These are phyloP conservation scores for Saposhnikovia divaricata DNA, from an alignment of 129 eudicot species.

Conservation along the genomic window DNA sequence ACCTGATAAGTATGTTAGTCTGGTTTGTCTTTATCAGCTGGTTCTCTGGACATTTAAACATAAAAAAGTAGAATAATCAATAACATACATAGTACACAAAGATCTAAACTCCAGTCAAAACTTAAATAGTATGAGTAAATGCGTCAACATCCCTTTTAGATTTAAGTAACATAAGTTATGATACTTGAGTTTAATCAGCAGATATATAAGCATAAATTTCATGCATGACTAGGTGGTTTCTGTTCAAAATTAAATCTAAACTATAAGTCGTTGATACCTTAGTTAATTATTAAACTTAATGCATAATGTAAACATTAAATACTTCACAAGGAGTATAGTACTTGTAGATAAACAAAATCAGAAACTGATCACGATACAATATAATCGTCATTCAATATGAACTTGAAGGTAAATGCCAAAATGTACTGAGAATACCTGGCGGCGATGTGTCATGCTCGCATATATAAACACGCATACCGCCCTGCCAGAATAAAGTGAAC, in stretches of 20 bases:
- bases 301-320: background rate
- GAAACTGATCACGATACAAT: background rate
- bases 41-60: conserved; percentile 35
- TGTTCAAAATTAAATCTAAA: background rate
- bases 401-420: background rate
- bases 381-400: background rate
- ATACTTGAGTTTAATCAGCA: background rate
- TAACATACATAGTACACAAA: background rate
- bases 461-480: conserved; percentile 72
- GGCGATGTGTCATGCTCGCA: conserved; percentile 82
- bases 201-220: background rate
- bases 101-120: background rate
- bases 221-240: background rate
- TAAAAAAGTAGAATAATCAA: background rate
- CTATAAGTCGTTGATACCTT: background rate
- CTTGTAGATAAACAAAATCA: background rate
- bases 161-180: background rate
- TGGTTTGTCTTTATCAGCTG: conserved; percentile 87
- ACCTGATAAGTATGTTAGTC: conserved; percentile 72
- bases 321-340: background rate
- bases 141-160: background rate
- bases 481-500: conserved; percentile 31
- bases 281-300: background rate
- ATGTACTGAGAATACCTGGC: conserved; percentile 46
- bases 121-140: background rate